These are phyloP conservation scores for Diaporthe amygdali DNA, from an alignment of 2,329 filamentous ascomycete species.

Conservation along the genomic window DNA sequence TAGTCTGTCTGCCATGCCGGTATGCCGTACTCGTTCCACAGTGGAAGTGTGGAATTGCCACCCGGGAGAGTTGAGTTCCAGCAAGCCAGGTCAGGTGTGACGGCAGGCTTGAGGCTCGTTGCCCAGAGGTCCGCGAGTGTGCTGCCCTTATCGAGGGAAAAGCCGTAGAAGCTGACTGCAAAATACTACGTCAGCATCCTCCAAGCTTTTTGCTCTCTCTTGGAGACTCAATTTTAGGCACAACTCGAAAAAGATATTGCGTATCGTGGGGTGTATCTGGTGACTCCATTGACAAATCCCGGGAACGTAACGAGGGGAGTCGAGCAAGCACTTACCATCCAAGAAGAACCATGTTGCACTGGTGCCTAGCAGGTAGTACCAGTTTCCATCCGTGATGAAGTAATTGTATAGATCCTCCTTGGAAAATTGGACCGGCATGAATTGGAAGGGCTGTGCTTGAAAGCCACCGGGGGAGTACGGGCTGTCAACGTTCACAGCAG, in stretches of 20 bases:
- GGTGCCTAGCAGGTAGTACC: conserved; percentile 47
- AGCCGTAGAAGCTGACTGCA: conserved; percentile 59
- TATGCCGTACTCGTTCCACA: conserved; percentile 44
- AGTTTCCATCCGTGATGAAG: conserved; percentile 54
- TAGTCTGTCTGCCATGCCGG: conserved; percentile 57
- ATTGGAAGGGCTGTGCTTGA: conserved; percentile 26
- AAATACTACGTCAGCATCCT: neutral
- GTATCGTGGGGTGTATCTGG: neutral
- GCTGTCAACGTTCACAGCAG: conserved; percentile 37
- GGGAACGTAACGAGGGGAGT: too few species aligned
- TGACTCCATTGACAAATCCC: neutral
- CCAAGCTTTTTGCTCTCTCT: neutral
- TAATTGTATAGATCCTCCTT: conserved; percentile 53
- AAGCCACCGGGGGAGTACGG: conserved; percentile 34
- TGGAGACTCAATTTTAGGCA: neutral
- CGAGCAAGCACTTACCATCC: conserved; percentile 36
- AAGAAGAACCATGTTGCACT: conserved; percentile 56
- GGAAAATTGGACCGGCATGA: conserved; percentile 55
- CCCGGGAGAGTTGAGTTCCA: conserved; percentile 50
- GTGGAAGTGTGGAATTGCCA: conserved; percentile 49
- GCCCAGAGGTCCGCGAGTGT: conserved; percentile 50
- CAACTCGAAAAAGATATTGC: too few species aligned
- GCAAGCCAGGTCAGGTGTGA: conserved; percentile 47
- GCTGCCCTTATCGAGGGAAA: conserved; percentile 53
- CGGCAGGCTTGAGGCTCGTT: conserved; percentile 37